Percentiles rank a stretch among this genome's conserved stretches.
Evolutionary conservation across 2,329 filamentous ascomycete species (phyloP).

Genomic region (Penicillium sp.): DNA sequence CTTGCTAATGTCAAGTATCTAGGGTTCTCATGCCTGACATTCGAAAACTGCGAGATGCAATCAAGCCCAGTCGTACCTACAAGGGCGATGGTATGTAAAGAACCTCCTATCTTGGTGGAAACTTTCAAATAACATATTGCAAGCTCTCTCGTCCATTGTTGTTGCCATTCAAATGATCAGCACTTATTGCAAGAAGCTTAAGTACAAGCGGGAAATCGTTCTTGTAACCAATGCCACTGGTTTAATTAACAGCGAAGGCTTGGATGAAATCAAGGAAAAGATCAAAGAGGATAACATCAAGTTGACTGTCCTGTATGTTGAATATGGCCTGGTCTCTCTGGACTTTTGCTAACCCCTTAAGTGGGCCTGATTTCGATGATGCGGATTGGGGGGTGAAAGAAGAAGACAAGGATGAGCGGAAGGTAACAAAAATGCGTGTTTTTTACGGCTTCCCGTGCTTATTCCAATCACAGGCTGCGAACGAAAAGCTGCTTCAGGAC

Average conservation of each 20-base stretch:
- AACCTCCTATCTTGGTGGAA: not conserved
- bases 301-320: conserved; percentile 70
- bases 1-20: not conserved
- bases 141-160: conserved; percentile 77
- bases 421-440: conserved; percentile 50
- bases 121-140: conserved; percentile 14
- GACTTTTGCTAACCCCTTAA: conserved; percentile 40
- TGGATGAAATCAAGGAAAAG: conserved; percentile 68
- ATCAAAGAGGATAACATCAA: conserved; percentile 76
- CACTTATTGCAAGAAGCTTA: conserved; percentile 74
- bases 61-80: conserved; percentile 67
- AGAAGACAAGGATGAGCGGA: conserved; percentile 72
- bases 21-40: conserved; percentile 68
- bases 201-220: conserved; percentile 77
- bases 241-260: conserved; percentile 67
- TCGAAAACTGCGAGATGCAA: conserved; percentile 59
- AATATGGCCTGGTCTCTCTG: not conserved
- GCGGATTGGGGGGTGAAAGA: conserved; percentile 87
- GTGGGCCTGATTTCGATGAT: conserved; percentile 92
- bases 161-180: conserved; percentile 85
- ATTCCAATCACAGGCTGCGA: conserved; percentile 54
- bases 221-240: conserved; percentile 81
- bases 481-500: conserved; percentile 66
- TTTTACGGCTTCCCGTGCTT: not conserved
- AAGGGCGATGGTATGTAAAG: conserved; percentile 65